Evolutionary conservation across 2,329 filamentous ascomycete genomes (phyloP), one percentile per base, ranked within the genome.

Genomic region (Nannizziopsis arthrosporioides): DNA sequence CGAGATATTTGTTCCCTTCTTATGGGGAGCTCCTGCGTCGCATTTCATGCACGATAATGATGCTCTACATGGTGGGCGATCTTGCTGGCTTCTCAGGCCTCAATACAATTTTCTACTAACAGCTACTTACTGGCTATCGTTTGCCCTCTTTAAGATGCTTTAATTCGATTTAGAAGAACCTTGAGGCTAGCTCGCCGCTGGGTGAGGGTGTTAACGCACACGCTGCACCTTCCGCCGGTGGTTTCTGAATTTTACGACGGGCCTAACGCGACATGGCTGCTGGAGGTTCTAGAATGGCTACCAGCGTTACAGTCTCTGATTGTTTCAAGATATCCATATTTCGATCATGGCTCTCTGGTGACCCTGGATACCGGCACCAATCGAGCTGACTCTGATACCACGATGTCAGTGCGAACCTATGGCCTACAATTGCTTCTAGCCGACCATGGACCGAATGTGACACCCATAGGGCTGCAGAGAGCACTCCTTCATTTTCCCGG

Each of bases 21-120:
- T 81, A 1, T 81, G 78, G 78, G 77, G 77, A 12, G 74, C 76
- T 56, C 78, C 78, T 15, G 76, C 77, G 0, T 78, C 76, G 7
- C 77, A 81, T 59, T 81, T 81, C 57, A 75, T 74, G 27, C 68
- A 69, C 2, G 71, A 79, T 44, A 76, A 80, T 56, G 77, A 80
- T 40, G 73, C 71, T 7, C 75, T 80, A 27, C 80, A 80, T 56
- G 71, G 73, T 68, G 58, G 7, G 51, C 41, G 53, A 53, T 44
- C 5, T 32, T 15, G 22, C 10, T 34, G 6, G 11, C 11, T 37
- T 22, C 14, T 17, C n/a, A 36, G 10, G 9, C 27, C 19, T 19
- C 14, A 30, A 11, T 41, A 17, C 41, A 9, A 35, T 32, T 12
- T 15, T 53, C 59, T 47, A 60, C 51, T 36, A 35, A 7, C 30